phyloP scores from a whole-genome alignment of 768 basidiomycete species.

The Tricholoma hemisulphureum region DNA sequence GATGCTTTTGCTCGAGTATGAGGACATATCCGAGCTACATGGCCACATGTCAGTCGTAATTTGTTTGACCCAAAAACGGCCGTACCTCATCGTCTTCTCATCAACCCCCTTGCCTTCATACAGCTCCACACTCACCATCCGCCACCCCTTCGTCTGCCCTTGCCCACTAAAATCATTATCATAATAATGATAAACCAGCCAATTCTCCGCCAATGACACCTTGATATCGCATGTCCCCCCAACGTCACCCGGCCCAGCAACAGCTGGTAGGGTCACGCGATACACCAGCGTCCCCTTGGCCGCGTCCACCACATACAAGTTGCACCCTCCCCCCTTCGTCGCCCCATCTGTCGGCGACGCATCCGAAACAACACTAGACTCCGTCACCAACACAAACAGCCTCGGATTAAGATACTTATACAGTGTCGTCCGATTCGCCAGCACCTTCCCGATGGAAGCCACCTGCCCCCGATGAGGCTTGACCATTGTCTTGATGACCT shows the following conservation, averaged over 20 bases:
- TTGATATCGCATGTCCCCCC: constrained; percentile 58
- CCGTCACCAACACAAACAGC: constrained; percentile 64
- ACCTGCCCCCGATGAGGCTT: constrained; percentile 51
- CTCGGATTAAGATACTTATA: constrained; percentile 95
- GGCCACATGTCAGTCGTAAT: background rate
- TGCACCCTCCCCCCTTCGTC: constrained; percentile 40
- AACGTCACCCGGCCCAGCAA: constrained; percentile 22
- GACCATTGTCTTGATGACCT: constrained; percentile 56
- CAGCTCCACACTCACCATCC: constrained; percentile 80
- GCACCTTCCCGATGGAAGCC: constrained; percentile 79
- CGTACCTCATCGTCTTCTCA: constrained; percentile 72
- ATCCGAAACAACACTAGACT: constrained; percentile 13
- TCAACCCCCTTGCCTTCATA: constrained; percentile 75
- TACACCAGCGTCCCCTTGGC: constrained; percentile 79
- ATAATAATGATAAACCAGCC: constrained; percentile 88
- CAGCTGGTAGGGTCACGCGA: constrained; percentile 51
- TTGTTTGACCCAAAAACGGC: constrained; percentile 4
- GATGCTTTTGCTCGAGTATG: constrained; percentile 48
- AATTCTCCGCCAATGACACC: constrained; percentile 79
- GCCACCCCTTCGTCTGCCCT: constrained; percentile 61
- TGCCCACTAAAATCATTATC: constrained; percentile 50
- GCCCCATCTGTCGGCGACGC: background rate
- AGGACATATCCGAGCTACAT: constrained; percentile 43
- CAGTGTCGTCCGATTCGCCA: constrained; percentile 83
- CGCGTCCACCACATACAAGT: constrained; percentile 76